Base-by-base conservation (phyloP, 768 basidiomycete species). In the Suillus brevipes region DNA sequence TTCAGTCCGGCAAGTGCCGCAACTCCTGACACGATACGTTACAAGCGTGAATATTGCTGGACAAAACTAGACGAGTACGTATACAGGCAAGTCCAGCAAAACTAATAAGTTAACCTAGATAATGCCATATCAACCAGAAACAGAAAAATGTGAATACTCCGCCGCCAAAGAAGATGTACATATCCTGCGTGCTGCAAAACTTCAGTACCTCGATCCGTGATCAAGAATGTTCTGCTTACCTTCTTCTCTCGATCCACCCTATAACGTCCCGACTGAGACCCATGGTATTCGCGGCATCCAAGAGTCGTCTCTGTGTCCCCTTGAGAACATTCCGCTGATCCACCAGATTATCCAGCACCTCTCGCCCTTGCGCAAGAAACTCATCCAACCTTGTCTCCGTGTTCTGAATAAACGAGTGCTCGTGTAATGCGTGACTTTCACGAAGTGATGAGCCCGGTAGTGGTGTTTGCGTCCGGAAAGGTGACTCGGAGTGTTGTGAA, bases 191-290 rank as follows among this genome's bases (percentile, higher is more conserved):
- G 73, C 96, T 97, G 50, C 40, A 31, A 61, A 23, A 55, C 60
- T 42, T 53, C 42, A 72, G 75, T 43, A 71, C 42, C 23, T 6
- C 58, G 28, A 28, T 55, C 34, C 8, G 52, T 47, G 37, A 2
- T 45, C 28, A 18, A 60, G 53, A 43, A 61, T 50, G 20, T 36
- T 65, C 45, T 65, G 10, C 66, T 66, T 67, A 94, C 95, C 94
- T 97, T 77, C 97, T 83, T 67, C 89, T 85, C 74, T 99, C 97
- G 68, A 99, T 96, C 94, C 96, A 99, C 8, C 92, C 89, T 76
- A 99, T 98, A 40, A 97, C 96, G 73, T 97, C 86, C 66, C 95
- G 84, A 76, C 95, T 95, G 73, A 99, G 78, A 0, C 97, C 97
- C 65, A 99, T 78, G 31, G 95, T 97, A 77, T 97, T 98, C 56